Percentiles rank a stretch among this genome's conserved stretches.
Evolutionary conservation across 2,329 filamentous ascomycete species (phyloP).

Genomic region (Botrytis pseudocinerea): DNA sequence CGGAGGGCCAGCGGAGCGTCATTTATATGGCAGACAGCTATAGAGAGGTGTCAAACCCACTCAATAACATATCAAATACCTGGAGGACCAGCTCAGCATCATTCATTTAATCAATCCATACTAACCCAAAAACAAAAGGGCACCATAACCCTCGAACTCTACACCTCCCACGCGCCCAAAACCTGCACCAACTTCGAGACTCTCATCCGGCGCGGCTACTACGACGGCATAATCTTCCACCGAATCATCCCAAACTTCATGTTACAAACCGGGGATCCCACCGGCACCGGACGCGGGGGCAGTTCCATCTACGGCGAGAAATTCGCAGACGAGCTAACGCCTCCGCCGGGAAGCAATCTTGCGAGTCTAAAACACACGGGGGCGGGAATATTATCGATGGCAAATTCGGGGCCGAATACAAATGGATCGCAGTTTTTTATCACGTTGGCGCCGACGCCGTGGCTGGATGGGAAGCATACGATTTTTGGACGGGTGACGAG

Average conservation of each 20-base stretch:
- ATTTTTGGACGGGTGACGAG: constrained; percentile 90
- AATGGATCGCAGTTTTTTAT: constrained; percentile 97
- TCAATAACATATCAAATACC: too few relatives aligned
- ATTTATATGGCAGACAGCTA: neutral
- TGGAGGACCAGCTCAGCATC: neutral
- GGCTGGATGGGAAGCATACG: constrained; percentile 95
- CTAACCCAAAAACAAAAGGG: constrained; percentile 50
- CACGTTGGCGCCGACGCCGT: constrained; percentile 89
- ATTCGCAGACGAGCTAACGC: constrained; percentile 87
- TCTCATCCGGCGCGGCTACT: constrained; percentile 81
- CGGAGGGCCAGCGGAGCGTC: constrained; percentile 1
- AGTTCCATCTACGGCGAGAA: constrained; percentile 88
- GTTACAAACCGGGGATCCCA: constrained; percentile 93
- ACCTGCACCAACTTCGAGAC: constrained; percentile 87
- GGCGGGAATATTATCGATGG: constrained; percentile 93
- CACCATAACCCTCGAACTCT: constrained; percentile 83
- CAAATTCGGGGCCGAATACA: constrained; percentile 88
- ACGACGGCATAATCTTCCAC: constrained; percentile 83
- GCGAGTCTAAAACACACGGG: constrained; percentile 83
- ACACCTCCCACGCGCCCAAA: constrained; percentile 79
- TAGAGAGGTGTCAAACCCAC: neutral
- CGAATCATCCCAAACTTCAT: constrained; percentile 96
- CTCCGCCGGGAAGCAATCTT: constrained; percentile 42
- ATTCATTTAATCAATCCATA: neutral
- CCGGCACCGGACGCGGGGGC: constrained; percentile 88